phyloP scores from a whole-genome alignment of 768 basidiomycete species.

The Cystofilobasidium bisporidii region DNA sequence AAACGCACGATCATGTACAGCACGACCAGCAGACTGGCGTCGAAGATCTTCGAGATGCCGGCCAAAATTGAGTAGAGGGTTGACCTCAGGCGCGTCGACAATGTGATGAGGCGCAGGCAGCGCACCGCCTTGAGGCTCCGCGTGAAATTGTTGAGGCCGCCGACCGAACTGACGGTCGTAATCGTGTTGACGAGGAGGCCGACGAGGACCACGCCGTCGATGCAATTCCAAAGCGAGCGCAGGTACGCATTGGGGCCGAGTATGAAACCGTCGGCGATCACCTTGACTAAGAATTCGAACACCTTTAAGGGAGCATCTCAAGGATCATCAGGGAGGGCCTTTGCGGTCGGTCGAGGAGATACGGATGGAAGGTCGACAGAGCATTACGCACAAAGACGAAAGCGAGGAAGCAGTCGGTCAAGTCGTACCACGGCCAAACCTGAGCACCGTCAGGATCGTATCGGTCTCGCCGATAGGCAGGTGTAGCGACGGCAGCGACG shows the following conservation, averaged over 20 bases:
- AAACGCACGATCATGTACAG: constrained; percentile 45
- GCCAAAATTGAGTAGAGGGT: constrained; percentile 73
- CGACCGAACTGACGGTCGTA: constrained; percentile 56
- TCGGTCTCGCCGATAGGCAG: constrained; percentile 51
- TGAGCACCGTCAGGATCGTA: constrained; percentile 39
- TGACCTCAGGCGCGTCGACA: constrained; percentile 72
- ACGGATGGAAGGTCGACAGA: no score
- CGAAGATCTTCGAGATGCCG: constrained; percentile 72
- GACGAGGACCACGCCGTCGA: constrained; percentile 76
- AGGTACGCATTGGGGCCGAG: constrained; percentile 74
- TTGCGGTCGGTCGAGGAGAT: no score
- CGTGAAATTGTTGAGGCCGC: constrained; percentile 70
- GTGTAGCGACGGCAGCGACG: constrained; percentile 70
- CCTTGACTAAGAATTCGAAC: constrained; percentile 81
- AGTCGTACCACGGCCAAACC: constrained; percentile 18
- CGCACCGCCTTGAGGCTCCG: constrained; percentile 78
- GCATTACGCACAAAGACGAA: constrained; percentile 41
- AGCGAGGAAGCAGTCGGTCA: constrained; percentile 65
- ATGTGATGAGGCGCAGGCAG: constrained; percentile 77
- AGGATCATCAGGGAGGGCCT: no score
- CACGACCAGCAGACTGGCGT: constrained; percentile 79
- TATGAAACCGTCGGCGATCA: constrained; percentile 73
- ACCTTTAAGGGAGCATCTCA: constrained; percentile 26
- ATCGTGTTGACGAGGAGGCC: constrained; percentile 53
- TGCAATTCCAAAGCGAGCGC: constrained; percentile 79